These are phyloP conservation scores for Ganoderma lucidum DNA, from an alignment of 1,284 basidiomycete genomes.

Conservation along the genomic window DNA sequence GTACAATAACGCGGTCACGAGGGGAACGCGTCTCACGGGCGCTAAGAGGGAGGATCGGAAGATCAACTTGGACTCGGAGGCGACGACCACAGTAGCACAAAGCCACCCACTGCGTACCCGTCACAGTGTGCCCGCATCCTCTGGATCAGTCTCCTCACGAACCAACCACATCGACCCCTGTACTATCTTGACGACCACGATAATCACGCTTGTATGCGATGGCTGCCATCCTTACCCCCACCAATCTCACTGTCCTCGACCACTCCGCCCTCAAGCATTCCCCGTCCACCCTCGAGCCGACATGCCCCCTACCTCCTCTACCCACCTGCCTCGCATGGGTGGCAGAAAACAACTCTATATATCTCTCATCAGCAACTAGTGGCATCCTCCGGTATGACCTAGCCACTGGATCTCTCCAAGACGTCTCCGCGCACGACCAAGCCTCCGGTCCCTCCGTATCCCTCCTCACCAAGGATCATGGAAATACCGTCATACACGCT, in stretches of 20 bases:
- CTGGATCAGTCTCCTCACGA: background rate
- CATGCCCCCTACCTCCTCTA: slow-evolving; percentile 48
- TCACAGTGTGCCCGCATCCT: background rate
- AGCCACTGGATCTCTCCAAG: slow-evolving; percentile 49
- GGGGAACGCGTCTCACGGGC: slow-evolving; percentile 14
- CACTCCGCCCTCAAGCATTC: slow-evolving; percentile 53
- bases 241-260: slow-evolving; percentile 49
- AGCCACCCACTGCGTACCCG: background rate
- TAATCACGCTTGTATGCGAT: slow-evolving; percentile 19
- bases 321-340: slow-evolving; percentile 61
- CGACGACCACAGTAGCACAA: background rate
- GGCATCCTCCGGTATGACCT: slow-evolving; percentile 60
- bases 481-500: slow-evolving; percentile 54
- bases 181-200: background rate
- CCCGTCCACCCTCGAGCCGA: slow-evolving; percentile 46
- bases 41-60: slow-evolving; percentile 12
- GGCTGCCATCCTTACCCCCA: slow-evolving; percentile 36
- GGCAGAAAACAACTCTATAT: slow-evolving; percentile 59
- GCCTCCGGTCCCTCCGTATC: slow-evolving; percentile 44
- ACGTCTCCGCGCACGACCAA: slow-evolving; percentile 44
- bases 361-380: slow-evolving; percentile 52
- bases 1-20: slow-evolving; percentile 28
- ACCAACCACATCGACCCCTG: background rate
- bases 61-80: background rate
- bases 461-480: slow-evolving; percentile 55